phyloP scores from a whole-genome alignment of 2,329 filamentous ascomycete species.

The Penicillium sp. region DNA sequence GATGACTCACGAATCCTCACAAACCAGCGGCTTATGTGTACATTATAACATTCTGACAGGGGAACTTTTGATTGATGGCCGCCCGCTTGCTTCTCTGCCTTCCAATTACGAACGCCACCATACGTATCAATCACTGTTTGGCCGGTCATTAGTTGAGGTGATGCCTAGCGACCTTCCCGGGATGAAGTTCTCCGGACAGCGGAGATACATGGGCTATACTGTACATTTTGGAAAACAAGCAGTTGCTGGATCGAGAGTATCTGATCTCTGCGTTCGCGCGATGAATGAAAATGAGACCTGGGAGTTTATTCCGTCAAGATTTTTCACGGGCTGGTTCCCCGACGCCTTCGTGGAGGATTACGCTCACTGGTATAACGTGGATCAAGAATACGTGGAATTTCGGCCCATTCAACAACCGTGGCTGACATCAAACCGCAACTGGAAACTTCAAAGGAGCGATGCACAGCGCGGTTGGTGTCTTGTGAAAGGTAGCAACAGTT shows the following conservation, averaged over 20 bases:
- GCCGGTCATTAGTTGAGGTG: constrained; percentile 40
- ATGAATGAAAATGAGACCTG: neutral
- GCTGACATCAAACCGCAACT: neutral
- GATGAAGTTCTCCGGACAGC: constrained; percentile 4
- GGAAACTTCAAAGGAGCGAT: neutral
- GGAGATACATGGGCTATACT: neutral
- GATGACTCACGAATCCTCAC: neutral
- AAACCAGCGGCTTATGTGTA: constrained; percentile 23
- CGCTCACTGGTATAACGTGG: constrained; percentile 1
- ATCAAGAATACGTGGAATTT: constrained; percentile 8
- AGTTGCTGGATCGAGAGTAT: neutral
- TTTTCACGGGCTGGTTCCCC: neutral
- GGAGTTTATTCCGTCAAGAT: constrained; percentile 3
- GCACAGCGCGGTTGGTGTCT: neutral
- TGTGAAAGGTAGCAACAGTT: neutral
- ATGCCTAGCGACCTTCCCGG: constrained; percentile 22
- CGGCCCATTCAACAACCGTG: neutral
- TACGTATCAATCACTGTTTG: constrained; percentile 46
- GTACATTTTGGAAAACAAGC: neutral
- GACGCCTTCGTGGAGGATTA: constrained; percentile 6
- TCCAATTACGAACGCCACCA: constrained; percentile 38
- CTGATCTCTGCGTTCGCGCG: constrained; percentile 2
- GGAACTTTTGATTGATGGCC: constrained; percentile 51
- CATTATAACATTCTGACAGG: constrained; percentile 52
- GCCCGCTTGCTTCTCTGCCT: constrained; percentile 48